Evolutionary conservation across 2,329 filamentous ascomycete species (phyloP), one percentile per base, ranked within the genome.

Genomic region (Zymoseptoria pseudotritici): DNA sequence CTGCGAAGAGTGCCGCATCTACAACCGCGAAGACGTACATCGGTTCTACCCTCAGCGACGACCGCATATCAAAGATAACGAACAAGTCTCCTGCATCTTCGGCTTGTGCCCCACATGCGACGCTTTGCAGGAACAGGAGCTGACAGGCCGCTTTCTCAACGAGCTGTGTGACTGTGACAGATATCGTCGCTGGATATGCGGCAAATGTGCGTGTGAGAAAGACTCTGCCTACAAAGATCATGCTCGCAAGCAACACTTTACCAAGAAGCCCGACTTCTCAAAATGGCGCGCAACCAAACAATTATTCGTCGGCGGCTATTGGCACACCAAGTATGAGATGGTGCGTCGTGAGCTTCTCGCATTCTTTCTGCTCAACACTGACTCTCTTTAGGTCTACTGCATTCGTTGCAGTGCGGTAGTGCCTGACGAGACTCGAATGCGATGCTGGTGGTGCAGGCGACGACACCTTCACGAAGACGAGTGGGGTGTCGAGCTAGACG

Each of bases 1-100:
- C 31, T 62, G 60, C 29, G 60, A 62, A 53, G 60, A 60, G 31
- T 60, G 58, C 20, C 54, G 60, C 22, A 50, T 42, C 17, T 57
- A 57, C 26, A 24, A 50, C 6, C 54, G 60, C 1, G 51, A 57
- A 21, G 53, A n/a, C 20, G 26, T 53, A 20, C 50, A 36, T 10
- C 29, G 5, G 11, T 1, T 1, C 1, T 0, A 8, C 1, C 19
- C 50, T 17, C 8, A 20, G 0, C 26, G 57, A 4, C 57, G 51
- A 1, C 52, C 57, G 8, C 54, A 56, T 24, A 19, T 60, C 10
- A 49, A 60, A 29, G 26, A 19, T 4, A 2, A 42, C 24, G 1
- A 46, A 24, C 20, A 56, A 46, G 46, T 13, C 53, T 22, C 31
- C 5, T 31, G 54, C 54, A 20, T 54, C 10, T 26, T 57, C 13